Evolutionary conservation across 805 yeast species (phyloP).

Genomic region (Blastobotrys peoriensis): DNA sequence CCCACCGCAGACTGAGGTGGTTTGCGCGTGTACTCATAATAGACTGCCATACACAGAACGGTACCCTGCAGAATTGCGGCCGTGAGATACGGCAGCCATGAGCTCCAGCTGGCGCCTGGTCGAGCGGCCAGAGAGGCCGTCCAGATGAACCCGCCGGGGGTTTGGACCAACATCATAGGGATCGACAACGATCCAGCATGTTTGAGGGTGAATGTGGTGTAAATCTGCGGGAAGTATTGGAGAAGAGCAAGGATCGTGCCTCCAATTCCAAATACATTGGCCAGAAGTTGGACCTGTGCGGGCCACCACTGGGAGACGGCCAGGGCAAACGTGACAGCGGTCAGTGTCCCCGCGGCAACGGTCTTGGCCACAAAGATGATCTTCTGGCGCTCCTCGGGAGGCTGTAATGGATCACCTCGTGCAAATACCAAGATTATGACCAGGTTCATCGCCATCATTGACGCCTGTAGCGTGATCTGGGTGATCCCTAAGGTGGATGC

Average conservation of each 20-base stretch:
- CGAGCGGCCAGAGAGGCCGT: constrained; percentile 62
- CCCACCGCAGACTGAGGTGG: neutral
- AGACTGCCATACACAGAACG: constrained; percentile 58
- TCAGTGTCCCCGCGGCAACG: constrained; percentile 28
- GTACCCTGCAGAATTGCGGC: constrained; percentile 66
- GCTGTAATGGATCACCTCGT: constrained; percentile 30
- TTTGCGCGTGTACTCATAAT: constrained; percentile 28
- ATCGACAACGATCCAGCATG: constrained; percentile 77
- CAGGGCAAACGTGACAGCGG: constrained; percentile 18
- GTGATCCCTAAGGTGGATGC: constrained; percentile 59
- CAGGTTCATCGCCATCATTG: constrained; percentile 52
- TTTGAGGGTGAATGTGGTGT: constrained; percentile 60
- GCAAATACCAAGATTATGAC: constrained; percentile 44
- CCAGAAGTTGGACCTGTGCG: constrained; percentile 30
- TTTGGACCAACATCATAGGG: constrained; percentile 77
- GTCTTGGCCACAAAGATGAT: constrained; percentile 14
- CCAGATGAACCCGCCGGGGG: constrained; percentile 86
- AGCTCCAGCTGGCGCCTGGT: constrained; percentile 78
- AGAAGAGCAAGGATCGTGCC: constrained; percentile 58
- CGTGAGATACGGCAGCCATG: constrained; percentile 73
- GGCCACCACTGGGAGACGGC: constrained; percentile 13
- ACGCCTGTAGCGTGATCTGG: constrained; percentile 60
- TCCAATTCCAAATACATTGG: constrained; percentile 57
- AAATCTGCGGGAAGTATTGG: constrained; percentile 76
- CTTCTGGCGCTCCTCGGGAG: constrained; percentile 17